Evolutionary conservation across 192 early-diverging fungal genomes (phyloP).

Genomic region (Podila epigama): DNA sequence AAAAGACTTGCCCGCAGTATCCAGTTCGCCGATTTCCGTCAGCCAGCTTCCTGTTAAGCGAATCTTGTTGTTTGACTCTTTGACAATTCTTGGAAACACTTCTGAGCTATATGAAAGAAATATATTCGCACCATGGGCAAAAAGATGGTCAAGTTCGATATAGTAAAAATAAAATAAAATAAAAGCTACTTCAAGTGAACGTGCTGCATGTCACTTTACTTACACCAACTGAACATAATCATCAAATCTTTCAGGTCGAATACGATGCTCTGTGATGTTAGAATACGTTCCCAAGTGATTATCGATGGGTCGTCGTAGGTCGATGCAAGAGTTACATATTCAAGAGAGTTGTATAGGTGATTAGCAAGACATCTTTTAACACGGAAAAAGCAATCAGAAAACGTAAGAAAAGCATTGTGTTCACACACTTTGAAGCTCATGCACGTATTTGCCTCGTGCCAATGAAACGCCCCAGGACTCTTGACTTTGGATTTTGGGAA

Average conservation of each 20-base stretch:
- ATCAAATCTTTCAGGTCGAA: conserved; percentile 85
- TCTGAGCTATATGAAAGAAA: conserved; percentile 58
- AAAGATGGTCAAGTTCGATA: too few species aligned
- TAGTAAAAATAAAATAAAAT: conserved; percentile 3
- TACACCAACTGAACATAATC: conserved; percentile 84
- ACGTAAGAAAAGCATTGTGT: neutral
- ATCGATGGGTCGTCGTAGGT: too few species aligned
- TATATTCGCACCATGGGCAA: neutral
- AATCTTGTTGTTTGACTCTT: conserved; percentile 75
- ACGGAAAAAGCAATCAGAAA: neutral
- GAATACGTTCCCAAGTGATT: too few species aligned
- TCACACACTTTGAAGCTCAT: conserved; percentile 80
- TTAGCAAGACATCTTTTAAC: neutral
- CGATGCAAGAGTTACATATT: neutral
- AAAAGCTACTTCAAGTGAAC: neutral
- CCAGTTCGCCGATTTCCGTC: conserved; percentile 85
- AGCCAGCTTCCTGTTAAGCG: conserved; percentile 92
- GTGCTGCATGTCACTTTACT: conserved; percentile 3
- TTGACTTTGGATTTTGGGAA: conserved; percentile 42
- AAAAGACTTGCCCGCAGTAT: conserved; percentile 74
- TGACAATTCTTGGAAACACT: conserved; percentile 79
- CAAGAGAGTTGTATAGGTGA: neutral
- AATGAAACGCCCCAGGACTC: conserved; percentile 44
- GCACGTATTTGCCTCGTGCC: conserved; percentile 77
- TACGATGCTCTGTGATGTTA: conserved; percentile 67